A percentile compares a stretch with the other conserved stretches of the same genome.
phyloP scores from a whole-genome alignment of 2,329 filamentous ascomycete species.

The Cladosporium sp. region DNA sequence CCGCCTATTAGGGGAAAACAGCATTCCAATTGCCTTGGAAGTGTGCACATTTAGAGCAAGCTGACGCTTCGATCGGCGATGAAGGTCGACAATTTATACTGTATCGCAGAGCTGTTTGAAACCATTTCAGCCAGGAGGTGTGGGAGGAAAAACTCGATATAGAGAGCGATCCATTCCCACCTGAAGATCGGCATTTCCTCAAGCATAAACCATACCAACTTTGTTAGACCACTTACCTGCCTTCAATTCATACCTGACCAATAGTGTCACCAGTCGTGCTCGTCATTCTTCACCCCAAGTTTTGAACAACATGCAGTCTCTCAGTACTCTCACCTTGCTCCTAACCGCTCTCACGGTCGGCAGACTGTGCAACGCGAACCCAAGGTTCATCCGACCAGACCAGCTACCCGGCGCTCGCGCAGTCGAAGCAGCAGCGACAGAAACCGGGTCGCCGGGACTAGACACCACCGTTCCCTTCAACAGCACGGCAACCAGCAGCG shows the following conservation, averaged over 20 bases:
- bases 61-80: neutral
- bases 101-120: neutral
- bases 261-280: neutral
- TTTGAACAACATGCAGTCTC: neutral
- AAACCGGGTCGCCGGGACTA: neutral
- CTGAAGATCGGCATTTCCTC: neutral
- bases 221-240: neutral
- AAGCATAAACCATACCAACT: neutral
- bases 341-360: neutral
- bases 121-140: neutral
- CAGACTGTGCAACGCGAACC: neutral
- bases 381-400: neutral
- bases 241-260: neutral
- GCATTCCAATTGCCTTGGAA: constrained; percentile 12
- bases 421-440: neutral
- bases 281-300: neutral
- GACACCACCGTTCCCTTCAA: neutral
- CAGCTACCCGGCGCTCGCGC: neutral
- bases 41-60: neutral
- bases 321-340: neutral
- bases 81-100: neutral
- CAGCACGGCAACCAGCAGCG: neutral
- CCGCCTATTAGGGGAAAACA: neutral
- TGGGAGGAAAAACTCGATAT: neutral
- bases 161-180: constrained; percentile 12